These are phyloP conservation scores for Hypoxylon fragiforme DNA, from an alignment of 495 filamentous ascomycete species.

Conservation along the genomic window DNA sequence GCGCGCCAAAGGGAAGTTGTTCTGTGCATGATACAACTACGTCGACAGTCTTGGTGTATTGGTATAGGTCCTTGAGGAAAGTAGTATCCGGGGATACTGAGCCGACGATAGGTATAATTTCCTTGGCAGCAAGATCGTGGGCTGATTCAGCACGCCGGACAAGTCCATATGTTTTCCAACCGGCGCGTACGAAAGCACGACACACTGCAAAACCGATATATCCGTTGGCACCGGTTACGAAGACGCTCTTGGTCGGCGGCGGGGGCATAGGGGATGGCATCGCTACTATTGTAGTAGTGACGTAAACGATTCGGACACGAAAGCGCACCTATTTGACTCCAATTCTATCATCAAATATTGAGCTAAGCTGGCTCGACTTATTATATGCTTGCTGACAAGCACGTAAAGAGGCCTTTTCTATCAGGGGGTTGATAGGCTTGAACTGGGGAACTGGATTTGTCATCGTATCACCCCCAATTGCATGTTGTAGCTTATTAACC, in stretches of 20 bases:
- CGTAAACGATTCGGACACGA: neutral
- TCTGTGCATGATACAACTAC: constrained; percentile 47
- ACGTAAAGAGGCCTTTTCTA: too few species aligned
- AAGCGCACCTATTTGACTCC: too few species aligned
- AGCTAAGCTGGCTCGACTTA: too few species aligned
- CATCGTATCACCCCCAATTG: too few species aligned
- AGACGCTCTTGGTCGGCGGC: constrained; percentile 31
- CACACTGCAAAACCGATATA: constrained; percentile 49
- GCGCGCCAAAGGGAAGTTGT: constrained; percentile 35
- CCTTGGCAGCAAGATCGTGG: constrained; percentile 30
- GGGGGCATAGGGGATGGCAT: too few species aligned
- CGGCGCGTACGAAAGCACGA: constrained; percentile 45
- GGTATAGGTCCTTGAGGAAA: constrained; percentile 17
- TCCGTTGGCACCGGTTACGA: constrained; percentile 49
- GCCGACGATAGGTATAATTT: constrained; percentile 45
- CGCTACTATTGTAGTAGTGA: neutral
- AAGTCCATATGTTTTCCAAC: constrained; percentile 43
- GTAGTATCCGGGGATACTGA: constrained; percentile 27
- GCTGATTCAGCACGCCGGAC: constrained; percentile 37
- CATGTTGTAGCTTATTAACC: too few species aligned
- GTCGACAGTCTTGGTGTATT: constrained; percentile 32
- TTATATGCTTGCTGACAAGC: too few species aligned
- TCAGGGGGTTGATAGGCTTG: too few species aligned
- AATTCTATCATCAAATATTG: too few species aligned
- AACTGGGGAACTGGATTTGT: too few species aligned